Percentiles rank a stretch among this genome's conserved stretches.
These are phyloP conservation scores for Thamnidium elegans DNA, from an alignment of 192 early-diverging fungal genomes.

Conservation along the genomic window DNA sequence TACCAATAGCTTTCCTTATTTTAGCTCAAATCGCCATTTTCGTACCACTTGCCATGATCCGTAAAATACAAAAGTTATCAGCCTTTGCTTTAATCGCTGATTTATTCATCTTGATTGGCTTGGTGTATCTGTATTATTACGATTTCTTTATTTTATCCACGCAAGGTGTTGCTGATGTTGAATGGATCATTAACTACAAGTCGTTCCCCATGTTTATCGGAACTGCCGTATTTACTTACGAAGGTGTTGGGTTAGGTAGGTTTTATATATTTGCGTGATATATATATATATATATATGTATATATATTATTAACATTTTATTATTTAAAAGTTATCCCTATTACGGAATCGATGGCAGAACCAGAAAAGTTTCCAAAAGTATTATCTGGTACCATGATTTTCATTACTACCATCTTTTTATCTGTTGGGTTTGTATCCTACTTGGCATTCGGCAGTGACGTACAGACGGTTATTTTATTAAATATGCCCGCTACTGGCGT, in stretches of 20 bases:
- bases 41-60: conserved; percentile 61
- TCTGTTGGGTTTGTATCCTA: conserved; percentile 81
- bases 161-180: conserved; percentile 67
- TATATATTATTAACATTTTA: neutral
- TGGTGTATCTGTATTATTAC: conserved; percentile 81
- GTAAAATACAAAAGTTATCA: conserved; percentile 87
- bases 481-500: conserved; percentile 74
- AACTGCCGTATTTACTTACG: conserved; percentile 90
- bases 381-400: conserved; percentile 72
- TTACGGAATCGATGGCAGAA: conserved; percentile 86
- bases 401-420: conserved; percentile 79
- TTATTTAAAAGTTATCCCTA: conserved; percentile 62
- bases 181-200: conserved; percentile 69
- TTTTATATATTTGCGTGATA: too few species aligned
- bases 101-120: conserved; percentile 86
- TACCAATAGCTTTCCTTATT: conserved; percentile 40
- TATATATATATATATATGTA: neutral
- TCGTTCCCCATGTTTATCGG: conserved; percentile 89
- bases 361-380: conserved; percentile 86
- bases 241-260: conserved; percentile 74
- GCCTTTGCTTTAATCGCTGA: conserved; percentile 86
- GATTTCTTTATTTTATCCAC: conserved; percentile 69
- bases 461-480: conserved; percentile 85
- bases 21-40: conserved; percentile 47
- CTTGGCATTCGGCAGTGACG: conserved; percentile 78